Conservation (phyloP, 2,329 filamentous ascomycete species). For the Paecilomyces niveus region DNA sequence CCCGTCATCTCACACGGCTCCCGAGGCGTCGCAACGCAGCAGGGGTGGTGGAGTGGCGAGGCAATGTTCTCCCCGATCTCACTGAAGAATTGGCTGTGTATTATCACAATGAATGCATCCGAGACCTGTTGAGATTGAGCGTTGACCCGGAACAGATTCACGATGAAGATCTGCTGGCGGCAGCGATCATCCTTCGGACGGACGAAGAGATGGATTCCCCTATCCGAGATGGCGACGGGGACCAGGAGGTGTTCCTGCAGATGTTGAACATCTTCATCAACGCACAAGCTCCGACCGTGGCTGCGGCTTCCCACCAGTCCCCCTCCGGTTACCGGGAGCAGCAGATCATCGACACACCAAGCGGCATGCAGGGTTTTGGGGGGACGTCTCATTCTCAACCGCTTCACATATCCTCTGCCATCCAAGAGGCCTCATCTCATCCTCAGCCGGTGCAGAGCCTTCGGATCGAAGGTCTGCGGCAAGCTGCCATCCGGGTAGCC, state of each 20-base stretch:
- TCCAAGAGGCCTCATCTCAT: not conserved
- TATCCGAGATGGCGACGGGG: slow-evolving; percentile 11
- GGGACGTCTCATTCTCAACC: not conserved
- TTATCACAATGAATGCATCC: slow-evolving; percentile 37
- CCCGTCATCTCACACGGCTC: slow-evolving; percentile 29
- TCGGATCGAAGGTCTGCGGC: slow-evolving; percentile 25
- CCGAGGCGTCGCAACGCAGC: slow-evolving; percentile 14
- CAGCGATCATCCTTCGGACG: slow-evolving; percentile 29
- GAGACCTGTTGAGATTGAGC: slow-evolving; percentile 32
- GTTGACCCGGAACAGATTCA: slow-evolving; percentile 28
- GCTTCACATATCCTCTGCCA: too few relatives aligned
- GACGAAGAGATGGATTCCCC: slow-evolving; percentile 37
- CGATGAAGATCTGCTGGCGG: slow-evolving; percentile 31
- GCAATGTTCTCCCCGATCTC: slow-evolving; percentile 20
- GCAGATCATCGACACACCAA: not conserved
- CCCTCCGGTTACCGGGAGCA: not conserved
- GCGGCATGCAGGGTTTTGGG: not conserved
- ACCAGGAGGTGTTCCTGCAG: slow-evolving; percentile 14
- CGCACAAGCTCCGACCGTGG: slow-evolving; percentile 10
- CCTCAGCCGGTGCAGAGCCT: not conserved
- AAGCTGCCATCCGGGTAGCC: slow-evolving; percentile 42
- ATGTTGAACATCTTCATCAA: slow-evolving; percentile 15
- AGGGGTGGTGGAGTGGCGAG: slow-evolving; percentile 14
- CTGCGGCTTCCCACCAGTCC: slow-evolving; percentile 1
- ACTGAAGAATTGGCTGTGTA: slow-evolving; percentile 28